Evolutionary conservation across 2,329 filamentous ascomycete species (phyloP).

Genomic region (Verticillium tricorpus): DNA sequence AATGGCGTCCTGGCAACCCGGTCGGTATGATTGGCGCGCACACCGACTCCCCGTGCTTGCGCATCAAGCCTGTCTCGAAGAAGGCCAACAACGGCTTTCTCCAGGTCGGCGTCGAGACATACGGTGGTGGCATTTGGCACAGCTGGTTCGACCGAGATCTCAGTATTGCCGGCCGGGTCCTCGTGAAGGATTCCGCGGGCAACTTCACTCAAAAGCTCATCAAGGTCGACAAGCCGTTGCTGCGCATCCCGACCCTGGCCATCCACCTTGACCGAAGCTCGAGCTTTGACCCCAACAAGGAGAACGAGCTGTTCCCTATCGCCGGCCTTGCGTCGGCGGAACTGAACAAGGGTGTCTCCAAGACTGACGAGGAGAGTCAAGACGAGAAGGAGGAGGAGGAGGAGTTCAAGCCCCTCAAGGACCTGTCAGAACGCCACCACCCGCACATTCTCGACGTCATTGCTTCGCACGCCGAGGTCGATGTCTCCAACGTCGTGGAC

Average conservation of each 20-base stretch:
- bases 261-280: conserved; percentile 87
- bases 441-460: conserved; percentile 81
- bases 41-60: conserved; percentile 88
- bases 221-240: conserved; percentile 84
- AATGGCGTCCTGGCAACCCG: conserved; percentile 88
- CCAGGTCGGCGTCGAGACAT: conserved; percentile 94
- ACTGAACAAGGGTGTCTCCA: conserved; percentile 66
- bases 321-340: conserved; percentile 82
- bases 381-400: conserved; percentile 37
- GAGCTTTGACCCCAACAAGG: conserved; percentile 93
- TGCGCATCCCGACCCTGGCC: conserved; percentile 88
- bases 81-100: conserved; percentile 82
- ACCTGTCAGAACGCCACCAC: conserved; percentile 79
- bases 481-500: conserved; percentile 72
- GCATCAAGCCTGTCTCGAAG: conserved; percentile 92
- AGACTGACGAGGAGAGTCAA: conserved; percentile 28
- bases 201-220: conserved; percentile 79
- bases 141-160: conserved; percentile 97
- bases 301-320: conserved; percentile 92
- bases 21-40: conserved; percentile 93
- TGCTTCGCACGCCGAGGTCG: conserved; percentile 70
- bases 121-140: conserved; percentile 96
- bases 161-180: conserved; percentile 80
- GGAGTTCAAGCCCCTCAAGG: conserved; percentile 70
- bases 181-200: conserved; percentile 70